These are phyloP conservation scores for Periconia macrospinosa DNA, from an alignment of 2,329 filamentous ascomycete species.

Conservation along the genomic window DNA sequence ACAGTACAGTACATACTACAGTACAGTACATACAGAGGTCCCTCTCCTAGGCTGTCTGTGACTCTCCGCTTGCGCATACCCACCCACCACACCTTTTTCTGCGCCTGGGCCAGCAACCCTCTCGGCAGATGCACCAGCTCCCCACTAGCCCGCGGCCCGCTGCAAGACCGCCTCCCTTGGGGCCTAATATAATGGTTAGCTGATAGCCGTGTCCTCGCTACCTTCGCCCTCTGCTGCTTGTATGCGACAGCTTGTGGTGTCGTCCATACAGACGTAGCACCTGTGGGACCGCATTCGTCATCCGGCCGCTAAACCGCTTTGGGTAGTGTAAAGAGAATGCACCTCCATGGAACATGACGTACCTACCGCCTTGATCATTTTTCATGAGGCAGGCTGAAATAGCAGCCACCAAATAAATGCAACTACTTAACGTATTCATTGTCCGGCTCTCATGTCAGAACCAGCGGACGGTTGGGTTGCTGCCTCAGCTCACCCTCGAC, in stretches of 20 bases:
- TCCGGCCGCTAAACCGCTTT: background rate
- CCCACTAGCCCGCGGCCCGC: background rate
- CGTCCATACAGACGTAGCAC: background rate
- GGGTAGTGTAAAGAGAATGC: background rate
- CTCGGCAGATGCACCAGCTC: background rate
- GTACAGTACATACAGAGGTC: conserved; percentile 7
- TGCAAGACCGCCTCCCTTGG: background rate
- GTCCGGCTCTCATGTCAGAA: no score
- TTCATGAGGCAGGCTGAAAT: no score
- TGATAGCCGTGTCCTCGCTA: background rate
- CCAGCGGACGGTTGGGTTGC: no score
- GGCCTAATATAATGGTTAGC: background rate
- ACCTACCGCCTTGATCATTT: background rate
- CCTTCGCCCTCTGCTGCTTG: background rate
- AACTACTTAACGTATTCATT: no score
- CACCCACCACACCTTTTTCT: no score
- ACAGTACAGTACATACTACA: conserved; percentile 19
- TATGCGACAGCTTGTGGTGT: background rate
- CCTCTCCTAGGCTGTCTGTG: conserved; percentile 1
- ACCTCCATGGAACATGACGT: background rate
- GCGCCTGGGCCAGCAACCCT: background rate
- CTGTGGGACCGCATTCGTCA: background rate
- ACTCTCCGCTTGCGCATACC: conserved; percentile 1
- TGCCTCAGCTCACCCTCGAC: background rate
- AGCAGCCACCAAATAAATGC: no score